These are phyloP conservation scores for Cocos nucifera DNA, from an alignment of 176 grass and related monocot genomes.

Conservation along the genomic window DNA sequence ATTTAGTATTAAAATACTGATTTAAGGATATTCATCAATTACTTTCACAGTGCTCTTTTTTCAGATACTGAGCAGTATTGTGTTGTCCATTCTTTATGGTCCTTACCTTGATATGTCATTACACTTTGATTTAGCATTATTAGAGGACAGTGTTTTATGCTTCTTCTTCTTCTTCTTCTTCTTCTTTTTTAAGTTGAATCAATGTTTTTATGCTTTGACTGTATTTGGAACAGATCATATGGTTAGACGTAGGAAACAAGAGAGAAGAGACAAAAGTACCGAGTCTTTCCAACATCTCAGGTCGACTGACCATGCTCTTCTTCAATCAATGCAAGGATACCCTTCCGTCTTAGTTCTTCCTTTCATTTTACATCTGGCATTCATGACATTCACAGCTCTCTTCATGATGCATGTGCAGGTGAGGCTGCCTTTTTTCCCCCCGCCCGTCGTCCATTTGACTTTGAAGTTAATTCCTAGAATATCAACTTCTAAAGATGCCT, in stretches of 20 bases:
- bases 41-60: no score
- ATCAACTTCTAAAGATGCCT: no score
- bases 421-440: conserved; percentile 12
- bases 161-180: not conserved
- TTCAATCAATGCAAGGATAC: conserved; percentile 18
- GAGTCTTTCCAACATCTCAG: conserved; percentile 14
- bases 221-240: conserved; percentile 18
- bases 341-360: conserved; percentile 52
- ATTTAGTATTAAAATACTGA: no score
- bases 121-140: no score
- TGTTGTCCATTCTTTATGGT: no score
- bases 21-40: no score
- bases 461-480: no score
- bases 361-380: conserved; percentile 69
- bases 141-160: conserved; percentile 12
- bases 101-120: no score
- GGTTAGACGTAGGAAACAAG: conserved; percentile 56
- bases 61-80: no score
- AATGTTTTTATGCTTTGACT: not conserved
- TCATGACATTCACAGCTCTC: conserved; percentile 70
- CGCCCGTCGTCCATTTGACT: no score
- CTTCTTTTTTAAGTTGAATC: not conserved
- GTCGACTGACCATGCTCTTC: conserved; percentile 12
- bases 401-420: conserved; percentile 97
- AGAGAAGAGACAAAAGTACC: conserved; percentile 3